Conservation (phyloP, 139 green algal genomes). For the Coelastrella sp. region DNA sequence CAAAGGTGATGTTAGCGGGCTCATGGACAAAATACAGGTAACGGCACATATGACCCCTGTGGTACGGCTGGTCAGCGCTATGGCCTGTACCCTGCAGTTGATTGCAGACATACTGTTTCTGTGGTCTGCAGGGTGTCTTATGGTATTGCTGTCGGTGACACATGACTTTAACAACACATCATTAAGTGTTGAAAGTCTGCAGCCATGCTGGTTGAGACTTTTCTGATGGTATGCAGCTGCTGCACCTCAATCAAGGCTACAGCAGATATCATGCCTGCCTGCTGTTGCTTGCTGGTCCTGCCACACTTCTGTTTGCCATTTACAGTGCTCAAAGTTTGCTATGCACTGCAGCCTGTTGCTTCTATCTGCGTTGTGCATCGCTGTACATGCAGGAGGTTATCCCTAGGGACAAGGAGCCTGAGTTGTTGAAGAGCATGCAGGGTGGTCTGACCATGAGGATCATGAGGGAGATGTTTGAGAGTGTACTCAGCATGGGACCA, state of each 20-base stretch:
- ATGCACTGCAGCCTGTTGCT: background rate
- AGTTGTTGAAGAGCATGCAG: constrained; percentile 92
- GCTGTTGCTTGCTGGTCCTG: background rate
- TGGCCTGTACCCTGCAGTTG: background rate
- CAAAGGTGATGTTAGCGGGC: constrained; percentile 89
- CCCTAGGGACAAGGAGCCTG: constrained; percentile 88
- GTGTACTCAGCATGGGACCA: constrained; percentile 96
- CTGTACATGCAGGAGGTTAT: constrained; percentile 74
- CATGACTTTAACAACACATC: too few relatives aligned
- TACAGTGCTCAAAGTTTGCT: background rate
- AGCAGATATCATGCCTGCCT: background rate
- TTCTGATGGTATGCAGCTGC: background rate
- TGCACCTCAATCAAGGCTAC: background rate
- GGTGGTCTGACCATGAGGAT: constrained; percentile 96
- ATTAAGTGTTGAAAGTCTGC: background rate
- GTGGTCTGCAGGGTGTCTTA: background rate
- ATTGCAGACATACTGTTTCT: background rate
- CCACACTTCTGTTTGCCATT: background rate
- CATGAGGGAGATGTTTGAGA: constrained; percentile 97
- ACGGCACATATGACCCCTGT: constrained; percentile 19
- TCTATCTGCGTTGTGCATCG: background rate
- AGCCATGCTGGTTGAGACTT: background rate
- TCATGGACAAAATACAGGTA: constrained; percentile 94
- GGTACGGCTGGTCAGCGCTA: background rate
- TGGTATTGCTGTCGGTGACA: background rate